These are phyloP conservation scores for Mycena maculata DNA, from an alignment of 768 basidiomycete species.

Conservation along the genomic window DNA sequence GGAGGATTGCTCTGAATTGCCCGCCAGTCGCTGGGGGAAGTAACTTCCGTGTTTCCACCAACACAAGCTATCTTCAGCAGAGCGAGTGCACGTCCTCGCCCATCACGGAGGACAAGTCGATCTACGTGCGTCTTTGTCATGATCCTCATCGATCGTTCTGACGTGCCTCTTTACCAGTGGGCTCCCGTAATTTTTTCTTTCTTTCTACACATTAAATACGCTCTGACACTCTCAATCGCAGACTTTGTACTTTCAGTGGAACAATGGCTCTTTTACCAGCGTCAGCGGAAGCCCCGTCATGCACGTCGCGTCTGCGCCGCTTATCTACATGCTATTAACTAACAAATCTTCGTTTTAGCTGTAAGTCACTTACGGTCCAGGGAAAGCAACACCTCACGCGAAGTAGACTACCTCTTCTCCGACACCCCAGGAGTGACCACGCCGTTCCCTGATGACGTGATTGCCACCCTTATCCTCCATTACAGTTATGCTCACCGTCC, in stretches of 20 bases:
- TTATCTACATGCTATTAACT: background rate
- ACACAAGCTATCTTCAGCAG: conserved; percentile 54
- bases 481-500: conserved; percentile 10
- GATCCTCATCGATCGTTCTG: background rate
- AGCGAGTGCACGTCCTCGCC: conserved; percentile 66
- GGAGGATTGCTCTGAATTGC: background rate
- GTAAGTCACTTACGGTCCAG: conserved; percentile 22
- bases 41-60: conserved; percentile 58
- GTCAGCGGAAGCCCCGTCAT: conserved; percentile 51
- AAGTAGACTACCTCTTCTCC: conserved; percentile 60
- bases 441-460: conserved; percentile 66
- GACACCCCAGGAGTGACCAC: conserved; percentile 60
- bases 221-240: conserved; percentile 37
- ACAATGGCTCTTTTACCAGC: conserved; percentile 59
- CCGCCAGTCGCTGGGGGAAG: conserved; percentile 63
- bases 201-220: background rate
- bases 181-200: conserved; percentile 21
- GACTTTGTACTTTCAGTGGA: conserved; percentile 67
- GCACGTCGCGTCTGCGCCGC: conserved; percentile 34
- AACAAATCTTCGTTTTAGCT: conserved; percentile 26
- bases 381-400: background rate
- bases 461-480: conserved; percentile 30
- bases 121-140: conserved; percentile 51
- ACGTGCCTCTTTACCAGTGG: conserved; percentile 23
- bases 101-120: conserved; percentile 64